A percentile compares a stretch with the other conserved stretches of the same genome.
Conservation (phyloP, 2,329 filamentous ascomycete genomes). For the Alternaria novae-zelandiae region DNA sequence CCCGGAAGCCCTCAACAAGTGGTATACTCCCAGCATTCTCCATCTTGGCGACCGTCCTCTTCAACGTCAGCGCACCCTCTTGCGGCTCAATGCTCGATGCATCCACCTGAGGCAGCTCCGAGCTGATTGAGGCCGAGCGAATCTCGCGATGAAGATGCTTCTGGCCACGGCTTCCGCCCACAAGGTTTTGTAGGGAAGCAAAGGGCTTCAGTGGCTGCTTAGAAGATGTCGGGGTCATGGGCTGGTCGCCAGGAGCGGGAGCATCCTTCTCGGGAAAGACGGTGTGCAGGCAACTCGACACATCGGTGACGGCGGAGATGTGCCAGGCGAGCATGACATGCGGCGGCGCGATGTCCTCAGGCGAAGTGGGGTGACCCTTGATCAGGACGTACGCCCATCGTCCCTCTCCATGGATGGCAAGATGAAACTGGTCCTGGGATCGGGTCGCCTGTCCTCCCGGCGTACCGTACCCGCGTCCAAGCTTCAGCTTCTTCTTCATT, state of each 20-base stretch:
- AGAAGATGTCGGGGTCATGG: not conserved
- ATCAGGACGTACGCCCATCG: slow-evolving; percentile 25
- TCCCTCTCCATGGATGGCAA: slow-evolving; percentile 15
- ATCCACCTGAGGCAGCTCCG: slow-evolving; percentile 2
- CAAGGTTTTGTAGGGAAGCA: slow-evolving; percentile 14
- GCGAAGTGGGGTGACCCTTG: not conserved
- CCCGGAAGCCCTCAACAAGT: slow-evolving; percentile 28
- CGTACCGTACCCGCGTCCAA: not conserved
- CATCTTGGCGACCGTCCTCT: slow-evolving; percentile 23
- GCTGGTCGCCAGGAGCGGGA: not conserved
- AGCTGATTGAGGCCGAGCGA: slow-evolving; percentile 5
- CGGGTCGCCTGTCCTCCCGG: not conserved
- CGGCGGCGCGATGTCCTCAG: slow-evolving; percentile 2
- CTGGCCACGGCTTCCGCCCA: not conserved
- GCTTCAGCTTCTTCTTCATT: not conserved
- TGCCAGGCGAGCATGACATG: slow-evolving; percentile 23
- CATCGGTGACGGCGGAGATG: slow-evolving; percentile 10
- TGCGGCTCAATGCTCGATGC: not conserved
- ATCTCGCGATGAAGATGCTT: slow-evolving; percentile 7
- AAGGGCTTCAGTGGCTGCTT: slow-evolving; percentile 7
- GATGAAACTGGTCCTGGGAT: not conserved
- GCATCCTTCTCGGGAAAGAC: slow-evolving; percentile 5
- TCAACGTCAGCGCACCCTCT: slow-evolving; percentile 12
- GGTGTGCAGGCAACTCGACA: slow-evolving; percentile 16
- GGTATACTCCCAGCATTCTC: slow-evolving; percentile 26